Percentiles rank a stretch among this genome's conserved stretches.
phyloP scores from a whole-genome alignment of 768 basidiomycete genomes.

The Lactarius sp. region DNA sequence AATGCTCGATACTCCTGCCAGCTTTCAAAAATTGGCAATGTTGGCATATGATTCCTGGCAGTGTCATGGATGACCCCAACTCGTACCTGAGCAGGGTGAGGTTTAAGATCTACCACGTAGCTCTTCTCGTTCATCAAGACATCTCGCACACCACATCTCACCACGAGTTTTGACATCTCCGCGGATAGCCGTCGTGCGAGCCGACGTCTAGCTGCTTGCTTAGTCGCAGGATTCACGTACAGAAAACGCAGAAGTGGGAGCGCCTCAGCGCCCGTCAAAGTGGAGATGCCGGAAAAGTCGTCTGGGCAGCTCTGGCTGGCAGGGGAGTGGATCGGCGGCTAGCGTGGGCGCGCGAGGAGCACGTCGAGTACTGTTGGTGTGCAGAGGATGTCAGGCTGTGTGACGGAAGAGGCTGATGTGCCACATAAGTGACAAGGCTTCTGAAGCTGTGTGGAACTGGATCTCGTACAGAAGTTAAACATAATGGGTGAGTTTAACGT shows the following conservation, averaged over 20 bases:
- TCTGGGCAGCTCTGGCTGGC: constrained; percentile 51
- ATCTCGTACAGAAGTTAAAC: constrained; percentile 72
- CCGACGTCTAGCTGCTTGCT: constrained; percentile 46
- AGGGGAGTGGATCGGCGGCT: constrained; percentile 3
- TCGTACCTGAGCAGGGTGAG: constrained; percentile 29
- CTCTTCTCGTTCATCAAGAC: constrained; percentile 68
- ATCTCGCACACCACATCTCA: constrained; percentile 58
- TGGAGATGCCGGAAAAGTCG: constrained; percentile 45
- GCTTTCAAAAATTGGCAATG: neutral
- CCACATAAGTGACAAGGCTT: constrained; percentile 55
- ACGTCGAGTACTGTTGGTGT: constrained; percentile 40
- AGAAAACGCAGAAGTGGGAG: constrained; percentile 62
- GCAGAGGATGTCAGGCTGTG: constrained; percentile 52
- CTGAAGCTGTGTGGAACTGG: constrained; percentile 64
- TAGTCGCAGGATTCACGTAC: constrained; percentile 38
- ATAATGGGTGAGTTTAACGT: neutral
- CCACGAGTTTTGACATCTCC: constrained; percentile 62
- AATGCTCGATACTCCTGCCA: neutral
- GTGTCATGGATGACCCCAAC: neutral
- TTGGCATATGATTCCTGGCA: neutral
- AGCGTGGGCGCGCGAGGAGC: constrained; percentile 36
- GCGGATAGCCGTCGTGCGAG: constrained; percentile 74
- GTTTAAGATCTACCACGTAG: constrained; percentile 69
- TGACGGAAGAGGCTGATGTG: constrained; percentile 48
- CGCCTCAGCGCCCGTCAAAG: constrained; percentile 51